These are phyloP conservation scores for Austroboletus novae-zelandiae DNA, from an alignment of 1,284 basidiomycete genomes.

Conservation along the genomic window DNA sequence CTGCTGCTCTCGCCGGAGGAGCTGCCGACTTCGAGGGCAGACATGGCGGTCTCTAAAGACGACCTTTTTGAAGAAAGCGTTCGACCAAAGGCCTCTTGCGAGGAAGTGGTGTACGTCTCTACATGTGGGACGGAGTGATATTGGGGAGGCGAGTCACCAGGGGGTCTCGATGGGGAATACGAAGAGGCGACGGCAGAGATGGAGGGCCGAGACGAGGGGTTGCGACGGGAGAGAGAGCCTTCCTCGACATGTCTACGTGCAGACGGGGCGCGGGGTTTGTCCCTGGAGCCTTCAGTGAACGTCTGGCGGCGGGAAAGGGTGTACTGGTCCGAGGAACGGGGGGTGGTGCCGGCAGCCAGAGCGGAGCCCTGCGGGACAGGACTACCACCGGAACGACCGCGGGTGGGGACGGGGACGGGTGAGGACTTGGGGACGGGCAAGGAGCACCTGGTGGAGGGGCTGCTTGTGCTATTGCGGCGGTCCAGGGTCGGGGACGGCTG, in stretches of 20 bases:
- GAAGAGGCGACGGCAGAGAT: slow-evolving; percentile 42
- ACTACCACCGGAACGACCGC: slow-evolving; percentile 33
- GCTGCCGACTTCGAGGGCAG: slow-evolving; percentile 37
- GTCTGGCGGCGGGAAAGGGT: slow-evolving; percentile 47
- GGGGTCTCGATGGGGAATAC: slow-evolving; percentile 26
- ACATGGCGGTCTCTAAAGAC: slow-evolving; percentile 34
- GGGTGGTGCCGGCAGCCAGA: slow-evolving; percentile 25
- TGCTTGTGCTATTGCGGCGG: slow-evolving; percentile 48
- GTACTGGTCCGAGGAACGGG: slow-evolving; percentile 41
- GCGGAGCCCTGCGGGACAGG: slow-evolving; percentile 28
- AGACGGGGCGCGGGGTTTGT: slow-evolving; percentile 57
- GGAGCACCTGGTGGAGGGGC: slow-evolving; percentile 37
- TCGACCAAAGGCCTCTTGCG: slow-evolving; percentile 24
- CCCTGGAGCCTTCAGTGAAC: slow-evolving; percentile 41
- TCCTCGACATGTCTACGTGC: slow-evolving; percentile 56
- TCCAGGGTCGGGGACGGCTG: slow-evolving; percentile 40
- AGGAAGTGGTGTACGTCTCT: slow-evolving; percentile 18
- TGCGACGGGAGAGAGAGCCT: slow-evolving; percentile 46
- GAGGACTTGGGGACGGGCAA: slow-evolving; percentile 32
- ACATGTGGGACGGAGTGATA: slow-evolving; percentile 18
- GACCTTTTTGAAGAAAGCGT: slow-evolving; percentile 37
- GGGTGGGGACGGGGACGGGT: slow-evolving; percentile 30
- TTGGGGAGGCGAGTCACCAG: slow-evolving; percentile 18
- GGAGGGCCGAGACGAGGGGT: slow-evolving; percentile 43
- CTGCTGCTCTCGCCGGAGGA: slow-evolving; percentile 43